These are phyloP conservation scores for Maudiozyma pseudohumilis DNA, from an alignment of 805 yeast genomes.

Conservation along the genomic window DNA sequence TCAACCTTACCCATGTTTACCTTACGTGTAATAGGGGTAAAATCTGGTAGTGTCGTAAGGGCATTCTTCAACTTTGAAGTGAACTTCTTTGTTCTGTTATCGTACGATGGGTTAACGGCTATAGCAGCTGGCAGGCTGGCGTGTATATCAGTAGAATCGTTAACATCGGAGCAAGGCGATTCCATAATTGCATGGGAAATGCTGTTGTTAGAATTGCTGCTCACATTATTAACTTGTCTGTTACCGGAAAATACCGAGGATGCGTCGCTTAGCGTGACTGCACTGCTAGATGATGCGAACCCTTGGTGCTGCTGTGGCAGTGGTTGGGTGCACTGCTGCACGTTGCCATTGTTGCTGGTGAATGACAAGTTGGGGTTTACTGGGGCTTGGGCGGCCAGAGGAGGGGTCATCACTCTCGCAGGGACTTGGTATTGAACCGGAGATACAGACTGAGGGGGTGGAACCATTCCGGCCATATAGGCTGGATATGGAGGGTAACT, in stretches of 20 bases:
- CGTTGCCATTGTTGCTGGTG: background rate
- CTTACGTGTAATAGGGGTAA: background rate
- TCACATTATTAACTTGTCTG: background rate
- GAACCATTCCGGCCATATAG: background rate
- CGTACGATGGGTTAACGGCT: background rate
- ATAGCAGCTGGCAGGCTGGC: too few relatives aligned
- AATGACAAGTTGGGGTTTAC: background rate
- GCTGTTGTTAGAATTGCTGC: background rate
- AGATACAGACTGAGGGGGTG: background rate
- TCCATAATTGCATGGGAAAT: slow-evolving; percentile 4
- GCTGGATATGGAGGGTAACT: slow-evolving; percentile 4
- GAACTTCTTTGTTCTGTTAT: background rate
- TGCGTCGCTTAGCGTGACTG: slow-evolving; percentile 13
- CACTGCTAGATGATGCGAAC: slow-evolving; percentile 8
- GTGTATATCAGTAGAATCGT: background rate
- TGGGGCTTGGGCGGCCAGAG: background rate
- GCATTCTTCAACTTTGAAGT: slow-evolving; percentile 3
- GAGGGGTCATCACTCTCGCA: background rate
- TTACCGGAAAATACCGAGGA: slow-evolving; percentile 11
- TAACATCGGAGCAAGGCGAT: slow-evolving; percentile 4
- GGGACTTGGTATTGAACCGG: slow-evolving; percentile 1
- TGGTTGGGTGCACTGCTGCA: background rate
- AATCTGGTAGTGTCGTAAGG: slow-evolving; percentile 13
- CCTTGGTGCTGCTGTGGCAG: background rate
- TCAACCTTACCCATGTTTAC: slow-evolving; percentile 4